phyloP scores from a whole-genome alignment of 352 stramenopile species.

The Globisporangium parvum region DNA sequence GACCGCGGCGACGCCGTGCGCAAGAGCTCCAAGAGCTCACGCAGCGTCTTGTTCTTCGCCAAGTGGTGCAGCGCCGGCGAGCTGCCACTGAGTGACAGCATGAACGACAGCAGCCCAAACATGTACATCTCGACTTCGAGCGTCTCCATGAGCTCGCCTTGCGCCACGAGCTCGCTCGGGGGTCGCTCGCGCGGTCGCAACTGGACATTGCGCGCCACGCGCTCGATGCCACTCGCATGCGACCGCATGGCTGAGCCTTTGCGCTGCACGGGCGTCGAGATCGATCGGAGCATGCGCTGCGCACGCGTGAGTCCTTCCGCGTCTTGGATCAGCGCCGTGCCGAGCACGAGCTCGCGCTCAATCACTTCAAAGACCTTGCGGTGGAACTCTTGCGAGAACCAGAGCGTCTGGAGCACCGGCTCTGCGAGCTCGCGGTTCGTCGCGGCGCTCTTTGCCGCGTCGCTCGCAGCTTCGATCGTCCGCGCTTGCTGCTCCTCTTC shows the following conservation, averaged over 20 bases:
- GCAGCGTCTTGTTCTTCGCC: conserved; percentile 49
- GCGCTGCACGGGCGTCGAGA: conserved; percentile 67
- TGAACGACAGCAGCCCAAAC: conserved; percentile 67
- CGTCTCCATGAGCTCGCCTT: conserved; percentile 52
- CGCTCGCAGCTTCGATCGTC: conserved; percentile 69
- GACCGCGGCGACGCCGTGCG: conserved; percentile 67
- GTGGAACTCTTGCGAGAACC: conserved; percentile 85
- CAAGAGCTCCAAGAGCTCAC: conserved; percentile 74
- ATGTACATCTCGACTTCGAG: conserved; percentile 76
- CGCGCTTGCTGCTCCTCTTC: conserved; percentile 48
- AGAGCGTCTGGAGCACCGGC: conserved; percentile 71
- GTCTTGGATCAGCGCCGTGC: conserved; percentile 61
- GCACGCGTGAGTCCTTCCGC: conserved; percentile 70
- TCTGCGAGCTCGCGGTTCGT: conserved; percentile 69
- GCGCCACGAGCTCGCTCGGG: conserved; percentile 25
- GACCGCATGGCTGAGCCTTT: conserved; percentile 32
- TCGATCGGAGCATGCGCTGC: conserved; percentile 78
- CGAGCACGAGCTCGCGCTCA: conserved; percentile 70
- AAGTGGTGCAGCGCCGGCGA: conserved; percentile 54
- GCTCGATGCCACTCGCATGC: conserved; percentile 37
- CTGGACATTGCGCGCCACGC: neutral
- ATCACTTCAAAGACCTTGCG: conserved; percentile 84
- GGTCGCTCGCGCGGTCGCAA: neutral
- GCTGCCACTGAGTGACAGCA: conserved; percentile 73
- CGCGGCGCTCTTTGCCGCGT: conserved; percentile 71